phyloP scores from a whole-genome alignment of 176 grass and related monocot genomes.

The Musa beccarii region DNA sequence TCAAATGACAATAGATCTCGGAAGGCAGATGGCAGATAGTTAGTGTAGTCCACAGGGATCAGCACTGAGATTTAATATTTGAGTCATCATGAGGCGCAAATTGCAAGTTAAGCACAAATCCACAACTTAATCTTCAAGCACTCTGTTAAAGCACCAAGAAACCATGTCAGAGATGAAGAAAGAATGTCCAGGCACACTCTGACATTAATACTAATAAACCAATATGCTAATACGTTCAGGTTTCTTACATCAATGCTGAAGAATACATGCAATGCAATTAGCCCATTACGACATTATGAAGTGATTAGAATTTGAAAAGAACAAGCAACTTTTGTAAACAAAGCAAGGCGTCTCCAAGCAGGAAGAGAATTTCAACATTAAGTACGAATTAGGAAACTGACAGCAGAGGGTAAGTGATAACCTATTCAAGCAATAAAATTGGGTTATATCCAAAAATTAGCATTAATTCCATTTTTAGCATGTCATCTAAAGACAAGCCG shows the following conservation, averaged over 20 bases:
- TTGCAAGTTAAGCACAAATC: neutral
- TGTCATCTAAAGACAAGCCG: neutral
- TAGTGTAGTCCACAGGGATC: neutral
- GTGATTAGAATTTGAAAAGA: neutral
- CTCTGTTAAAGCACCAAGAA: neutral
- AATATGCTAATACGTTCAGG: too few species aligned
- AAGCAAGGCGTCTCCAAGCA: neutral
- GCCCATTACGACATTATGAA: neutral
- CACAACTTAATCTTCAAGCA: neutral
- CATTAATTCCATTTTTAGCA: neutral
- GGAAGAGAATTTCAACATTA: neutral
- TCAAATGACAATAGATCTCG: slow-evolving; percentile 21
- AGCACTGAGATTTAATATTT: neutral
- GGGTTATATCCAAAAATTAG: neutral
- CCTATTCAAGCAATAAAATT: neutral
- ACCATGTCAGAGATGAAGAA: neutral
- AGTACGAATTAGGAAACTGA: neutral
- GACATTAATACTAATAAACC: too few species aligned
- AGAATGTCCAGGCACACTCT: neutral
- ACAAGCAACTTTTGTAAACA: neutral
- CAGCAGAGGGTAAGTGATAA: neutral
- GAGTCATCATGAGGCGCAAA: neutral
- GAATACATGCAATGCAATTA: neutral
- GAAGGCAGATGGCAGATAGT: neutral
- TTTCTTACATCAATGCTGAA: too few species aligned